These are phyloP conservation scores for Novakomyces olei DNA, from an alignment of 805 yeast genomes.

Conservation along the genomic window DNA sequence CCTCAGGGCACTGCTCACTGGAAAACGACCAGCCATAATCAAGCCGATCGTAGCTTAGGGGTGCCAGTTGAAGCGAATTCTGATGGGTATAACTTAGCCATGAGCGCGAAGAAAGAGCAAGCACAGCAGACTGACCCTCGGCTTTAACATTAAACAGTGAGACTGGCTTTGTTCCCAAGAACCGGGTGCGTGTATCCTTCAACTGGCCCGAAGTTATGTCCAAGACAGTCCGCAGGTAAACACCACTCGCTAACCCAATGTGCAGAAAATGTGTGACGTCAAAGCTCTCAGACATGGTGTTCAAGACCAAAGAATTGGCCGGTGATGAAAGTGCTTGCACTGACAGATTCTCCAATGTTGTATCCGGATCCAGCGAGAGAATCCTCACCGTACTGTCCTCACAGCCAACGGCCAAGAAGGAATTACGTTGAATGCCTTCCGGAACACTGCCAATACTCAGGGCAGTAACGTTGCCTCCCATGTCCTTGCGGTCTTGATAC, in stretches of 20 bases:
- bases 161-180: conserved; percentile 50
- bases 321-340: conserved; percentile 45
- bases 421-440: conserved; percentile 25
- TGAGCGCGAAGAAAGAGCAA: conserved; percentile 32
- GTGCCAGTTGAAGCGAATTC: conserved; percentile 22
- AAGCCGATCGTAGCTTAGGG: conserved; percentile 21
- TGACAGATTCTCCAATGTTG: conserved; percentile 36
- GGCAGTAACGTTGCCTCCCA: conserved; percentile 27
- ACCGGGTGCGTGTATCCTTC: conserved; percentile 42
- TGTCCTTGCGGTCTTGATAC: conserved; percentile 36
- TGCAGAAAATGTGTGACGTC: conserved; percentile 24
- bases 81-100: conserved; percentile 30
- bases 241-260: conserved; percentile 68
- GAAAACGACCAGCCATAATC: conserved; percentile 30
- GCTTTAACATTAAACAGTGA: conserved; percentile 21
- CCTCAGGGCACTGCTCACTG: conserved; percentile 40
- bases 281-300: conserved; percentile 14
- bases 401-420: conserved; percentile 47
- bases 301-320: conserved; percentile 19
- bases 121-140: conserved; percentile 17
- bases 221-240: conserved; percentile 41
- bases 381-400: conserved; percentile 50
- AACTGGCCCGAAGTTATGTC: conserved; percentile 40
- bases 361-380: conserved; percentile 35
- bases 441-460: conserved; percentile 28